Evolutionary conservation across 2,329 filamentous ascomycete genomes (phyloP).

Genomic region (Trichoderma brevicompactum): DNA sequence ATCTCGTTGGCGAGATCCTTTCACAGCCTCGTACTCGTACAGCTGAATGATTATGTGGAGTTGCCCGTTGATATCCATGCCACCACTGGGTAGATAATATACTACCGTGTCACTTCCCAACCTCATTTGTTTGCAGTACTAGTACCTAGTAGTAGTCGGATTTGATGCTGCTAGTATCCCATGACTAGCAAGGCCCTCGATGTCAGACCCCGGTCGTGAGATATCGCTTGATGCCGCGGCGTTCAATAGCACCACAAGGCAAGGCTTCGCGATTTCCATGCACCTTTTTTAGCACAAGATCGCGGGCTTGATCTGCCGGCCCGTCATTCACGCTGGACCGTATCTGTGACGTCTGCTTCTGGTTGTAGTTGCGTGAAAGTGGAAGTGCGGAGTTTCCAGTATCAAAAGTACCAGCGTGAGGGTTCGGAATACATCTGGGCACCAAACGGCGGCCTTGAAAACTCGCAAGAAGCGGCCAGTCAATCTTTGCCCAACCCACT

Average conservation of each 20-base stretch:
- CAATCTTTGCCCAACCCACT: too few relatives aligned
- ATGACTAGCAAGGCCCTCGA: background rate
- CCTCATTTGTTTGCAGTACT: background rate
- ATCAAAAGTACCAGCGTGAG: too few relatives aligned
- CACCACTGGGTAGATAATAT: background rate
- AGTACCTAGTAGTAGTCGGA: background rate
- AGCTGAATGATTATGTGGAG: background rate
- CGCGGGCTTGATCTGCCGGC: background rate
- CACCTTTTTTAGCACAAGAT: background rate
- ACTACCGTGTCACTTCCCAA: background rate
- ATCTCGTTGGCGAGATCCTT: background rate
- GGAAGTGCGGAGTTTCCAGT: too few relatives aligned
- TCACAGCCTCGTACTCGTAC: background rate
- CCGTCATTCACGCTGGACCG: background rate
- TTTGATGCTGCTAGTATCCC: background rate
- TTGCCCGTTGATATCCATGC: too few relatives aligned
- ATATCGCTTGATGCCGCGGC: background rate
- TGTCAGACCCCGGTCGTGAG: background rate
- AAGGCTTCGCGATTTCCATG: background rate
- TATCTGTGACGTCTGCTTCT: too few relatives aligned
- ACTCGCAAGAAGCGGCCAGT: too few relatives aligned
- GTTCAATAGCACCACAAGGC: background rate
- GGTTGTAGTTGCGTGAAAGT: too few relatives aligned
- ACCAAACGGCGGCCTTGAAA: too few relatives aligned
- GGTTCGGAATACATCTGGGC: too few relatives aligned